Evolutionary conservation across 805 yeast genomes (phyloP), one percentile per base, ranked within the genome.

Genomic region (Allodekkera sacchari): DNA sequence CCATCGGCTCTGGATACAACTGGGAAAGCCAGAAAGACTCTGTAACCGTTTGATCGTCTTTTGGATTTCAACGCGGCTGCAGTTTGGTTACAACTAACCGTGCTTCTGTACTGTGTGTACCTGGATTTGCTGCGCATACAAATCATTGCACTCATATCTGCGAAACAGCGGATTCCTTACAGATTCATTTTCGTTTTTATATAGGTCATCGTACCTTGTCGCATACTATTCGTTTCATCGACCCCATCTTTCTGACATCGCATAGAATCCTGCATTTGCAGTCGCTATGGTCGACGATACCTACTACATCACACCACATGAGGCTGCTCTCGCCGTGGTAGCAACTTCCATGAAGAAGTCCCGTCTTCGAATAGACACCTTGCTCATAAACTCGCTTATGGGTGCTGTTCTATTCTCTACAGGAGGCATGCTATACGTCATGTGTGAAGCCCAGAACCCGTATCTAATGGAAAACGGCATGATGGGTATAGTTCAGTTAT

Each of bases 261-360:
- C 13, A 9, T 28, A 9, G 11, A 15, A 19, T 14, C n/a, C 9
- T 5, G 13, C 22, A 28, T 28, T 18, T 23, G 16, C 13, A 18
- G 14, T 16, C 27, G 12, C 7, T 4, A 55, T 54, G 60, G 59
- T 48, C n/a, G 60, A 57, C 45, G 80, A 74, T 43, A 59, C 70
- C 2, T 58, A 64, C 42, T 83, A 80, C 45, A 65, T 80, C 30
- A 74, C 85, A 4, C 83, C 89, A 6, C 77, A 82, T 55, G 94
- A 83, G 45, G 77, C 89, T 3, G 92, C 92, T 0, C 54, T 83
- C 31, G 92, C 94, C 0, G 79, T 81, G 25, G 89, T 82, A 13
- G 94, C 94, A 7, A 83, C 92, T 0, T 66, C 85, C 3, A 82
- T 82, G 92, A 83, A 83, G 53, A 83, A 83, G 47, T 70, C 88